Conservation (phyloP, 306 rosid genomes). For the Castanospermum australe region DNA sequence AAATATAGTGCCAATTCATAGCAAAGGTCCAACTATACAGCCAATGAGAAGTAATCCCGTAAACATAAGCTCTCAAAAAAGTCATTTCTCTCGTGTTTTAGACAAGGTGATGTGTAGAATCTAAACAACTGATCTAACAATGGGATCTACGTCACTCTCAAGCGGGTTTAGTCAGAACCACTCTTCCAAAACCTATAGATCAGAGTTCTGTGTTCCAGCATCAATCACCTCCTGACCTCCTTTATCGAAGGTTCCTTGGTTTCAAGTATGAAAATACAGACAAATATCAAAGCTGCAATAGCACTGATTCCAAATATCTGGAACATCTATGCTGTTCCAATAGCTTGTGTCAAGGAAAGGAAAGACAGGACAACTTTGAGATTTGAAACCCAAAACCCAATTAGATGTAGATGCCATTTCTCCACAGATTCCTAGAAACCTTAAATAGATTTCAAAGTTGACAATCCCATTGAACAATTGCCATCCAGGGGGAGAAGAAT, state of each 20-base stretch:
- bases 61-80: neutral
- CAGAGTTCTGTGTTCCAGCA: constrained; percentile 29
- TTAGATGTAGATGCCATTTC: constrained; percentile 42
- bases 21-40: neutral
- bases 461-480: constrained; percentile 43
- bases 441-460: constrained; percentile 38
- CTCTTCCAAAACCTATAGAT: constrained; percentile 36
- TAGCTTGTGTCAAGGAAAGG: constrained; percentile 10
- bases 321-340: constrained; percentile 37
- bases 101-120: neutral
- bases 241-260: constrained; percentile 40
- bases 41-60: neutral
- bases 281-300: constrained; percentile 23
- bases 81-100: neutral
- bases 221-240: constrained; percentile 26
- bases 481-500: constrained; percentile 44
- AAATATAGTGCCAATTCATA: too few relatives aligned
- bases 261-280: constrained; percentile 29
- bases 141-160: neutral
- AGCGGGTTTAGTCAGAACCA: neutral
- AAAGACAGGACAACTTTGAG: constrained; percentile 39
- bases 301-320: constrained; percentile 23
- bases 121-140: neutral
- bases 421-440: constrained; percentile 36
- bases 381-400: constrained; percentile 32